These are phyloP conservation scores for Paracorniculantispora psalliotae DNA, from an alignment of 2,329 filamentous ascomycete genomes.

Conservation along the genomic window DNA sequence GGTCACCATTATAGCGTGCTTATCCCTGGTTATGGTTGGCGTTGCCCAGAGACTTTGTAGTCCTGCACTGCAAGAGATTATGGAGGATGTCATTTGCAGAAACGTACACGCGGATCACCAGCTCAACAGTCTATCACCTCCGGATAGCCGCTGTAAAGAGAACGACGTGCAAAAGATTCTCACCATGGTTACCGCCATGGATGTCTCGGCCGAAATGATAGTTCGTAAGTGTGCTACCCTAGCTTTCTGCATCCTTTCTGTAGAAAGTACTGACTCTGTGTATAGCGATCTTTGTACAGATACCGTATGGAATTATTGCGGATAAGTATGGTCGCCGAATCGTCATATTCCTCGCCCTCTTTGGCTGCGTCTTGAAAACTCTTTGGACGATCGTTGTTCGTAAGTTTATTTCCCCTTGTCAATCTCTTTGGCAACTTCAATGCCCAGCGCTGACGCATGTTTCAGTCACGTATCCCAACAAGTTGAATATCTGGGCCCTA, in stretches of 20 bases:
- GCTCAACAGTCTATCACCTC: constrained; percentile 22
- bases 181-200: constrained; percentile 47
- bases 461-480: constrained; percentile 31
- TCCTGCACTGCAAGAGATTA: constrained; percentile 43
- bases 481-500: constrained; percentile 37
- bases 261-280: neutral
- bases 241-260: neutral
- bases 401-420: constrained; percentile 18
- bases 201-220: constrained; percentile 39
- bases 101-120: constrained; percentile 38
- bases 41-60: constrained; percentile 33
- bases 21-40: constrained; percentile 40
- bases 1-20: constrained; percentile 29
- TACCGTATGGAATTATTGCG: constrained; percentile 43
- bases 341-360: constrained; percentile 34
- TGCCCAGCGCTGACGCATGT: constrained; percentile 3
- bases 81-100: constrained; percentile 51
- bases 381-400: constrained; percentile 28
- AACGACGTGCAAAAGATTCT: constrained; percentile 45
- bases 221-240: constrained; percentile 39
- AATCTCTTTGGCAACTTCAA: neutral
- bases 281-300: constrained; percentile 36
- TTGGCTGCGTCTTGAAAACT: constrained; percentile 26
- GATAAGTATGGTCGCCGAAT: constrained; percentile 41
- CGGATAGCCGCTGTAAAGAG: constrained; percentile 45